Conservation (phyloP, 2,329 filamentous ascomycete genomes). For the Helicocarpus griseus region DNA sequence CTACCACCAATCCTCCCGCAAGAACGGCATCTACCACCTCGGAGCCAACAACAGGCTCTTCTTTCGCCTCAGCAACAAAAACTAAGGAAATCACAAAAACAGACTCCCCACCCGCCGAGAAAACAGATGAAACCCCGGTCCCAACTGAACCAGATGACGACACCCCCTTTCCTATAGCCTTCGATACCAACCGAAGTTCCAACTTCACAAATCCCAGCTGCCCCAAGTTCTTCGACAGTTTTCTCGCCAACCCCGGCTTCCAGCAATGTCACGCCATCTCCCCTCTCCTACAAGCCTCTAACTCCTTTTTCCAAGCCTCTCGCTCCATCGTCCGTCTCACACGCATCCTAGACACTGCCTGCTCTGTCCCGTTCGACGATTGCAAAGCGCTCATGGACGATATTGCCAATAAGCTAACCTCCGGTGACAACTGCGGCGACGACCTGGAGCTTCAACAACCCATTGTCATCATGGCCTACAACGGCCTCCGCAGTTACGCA, state of each 20-base stretch:
- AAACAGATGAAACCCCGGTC: conserved; percentile 7
- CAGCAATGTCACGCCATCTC: conserved; percentile 73
- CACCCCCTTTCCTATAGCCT: conserved; percentile 49
- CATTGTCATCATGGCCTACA: conserved; percentile 62
- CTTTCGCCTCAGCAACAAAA: conserved; percentile 9
- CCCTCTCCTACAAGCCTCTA: conserved; percentile 73
- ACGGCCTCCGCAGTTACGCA: conserved; percentile 66
- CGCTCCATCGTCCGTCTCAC: conserved; percentile 64
- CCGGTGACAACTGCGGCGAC: conserved; percentile 54
- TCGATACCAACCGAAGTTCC: conserved; percentile 54
- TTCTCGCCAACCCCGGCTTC: conserved; percentile 59
- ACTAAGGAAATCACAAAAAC: conserved; percentile 8
- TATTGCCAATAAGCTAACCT: conserved; percentile 57
- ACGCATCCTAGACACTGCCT: conserved; percentile 68
- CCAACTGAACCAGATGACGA: conserved; percentile 8
- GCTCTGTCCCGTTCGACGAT: conserved; percentile 53
- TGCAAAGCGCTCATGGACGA: conserved; percentile 58
- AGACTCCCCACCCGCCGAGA: conserved; percentile 3
- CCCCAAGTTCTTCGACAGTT: conserved; percentile 50
- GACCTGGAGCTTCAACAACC: conserved; percentile 62
- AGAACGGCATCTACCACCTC: neutral
- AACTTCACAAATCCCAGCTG: conserved; percentile 50
- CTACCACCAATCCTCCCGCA: neutral
- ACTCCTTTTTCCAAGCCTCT: conserved; percentile 70
- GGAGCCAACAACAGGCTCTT: neutral